These are phyloP conservation scores for Lipomyces yamanashiensis DNA, from an alignment of 805 yeast species.

Conservation along the genomic window DNA sequence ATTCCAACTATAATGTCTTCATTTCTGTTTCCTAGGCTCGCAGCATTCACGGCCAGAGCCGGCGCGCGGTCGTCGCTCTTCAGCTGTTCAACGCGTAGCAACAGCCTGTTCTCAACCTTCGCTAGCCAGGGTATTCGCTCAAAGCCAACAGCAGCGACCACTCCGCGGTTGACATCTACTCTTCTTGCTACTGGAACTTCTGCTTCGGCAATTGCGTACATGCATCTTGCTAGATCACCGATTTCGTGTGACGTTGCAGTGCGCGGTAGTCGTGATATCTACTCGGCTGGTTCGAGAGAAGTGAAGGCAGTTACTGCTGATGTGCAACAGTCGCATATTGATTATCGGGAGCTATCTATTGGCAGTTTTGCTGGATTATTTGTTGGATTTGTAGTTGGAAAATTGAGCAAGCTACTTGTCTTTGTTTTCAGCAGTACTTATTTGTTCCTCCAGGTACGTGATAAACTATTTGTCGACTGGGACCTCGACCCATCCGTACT, in stretches of 20 bases:
- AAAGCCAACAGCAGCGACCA: not conserved
- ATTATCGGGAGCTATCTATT: slow-evolving; percentile 59
- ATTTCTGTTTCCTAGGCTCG: not conserved
- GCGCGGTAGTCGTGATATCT: not conserved
- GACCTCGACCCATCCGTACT: not conserved
- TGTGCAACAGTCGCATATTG: slow-evolving; percentile 40
- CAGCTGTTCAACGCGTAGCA: not conserved
- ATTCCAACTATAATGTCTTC: not conserved
- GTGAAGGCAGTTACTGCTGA: not conserved
- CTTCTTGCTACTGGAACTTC: not conserved
- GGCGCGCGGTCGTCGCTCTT: not conserved
- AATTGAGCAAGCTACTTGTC: slow-evolving; percentile 57
- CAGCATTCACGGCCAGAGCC: not conserved
- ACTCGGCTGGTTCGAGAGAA: not conserved
- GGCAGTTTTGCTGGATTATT: slow-evolving; percentile 62
- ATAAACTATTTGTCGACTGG: not conserved
- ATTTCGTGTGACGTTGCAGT: not conserved
- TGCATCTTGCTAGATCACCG: not conserved
- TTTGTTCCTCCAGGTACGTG: slow-evolving; percentile 38
- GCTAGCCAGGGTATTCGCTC: not conserved
- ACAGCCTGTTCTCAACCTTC: not conserved
- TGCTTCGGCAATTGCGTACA: slow-evolving; percentile 5
- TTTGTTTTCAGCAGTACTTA: slow-evolving; percentile 51
- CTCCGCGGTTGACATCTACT: not conserved
- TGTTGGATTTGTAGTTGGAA: slow-evolving; percentile 59